Evolutionary conservation across 805 yeast species (phyloP).

Genomic region (Ogataea siamensis): DNA sequence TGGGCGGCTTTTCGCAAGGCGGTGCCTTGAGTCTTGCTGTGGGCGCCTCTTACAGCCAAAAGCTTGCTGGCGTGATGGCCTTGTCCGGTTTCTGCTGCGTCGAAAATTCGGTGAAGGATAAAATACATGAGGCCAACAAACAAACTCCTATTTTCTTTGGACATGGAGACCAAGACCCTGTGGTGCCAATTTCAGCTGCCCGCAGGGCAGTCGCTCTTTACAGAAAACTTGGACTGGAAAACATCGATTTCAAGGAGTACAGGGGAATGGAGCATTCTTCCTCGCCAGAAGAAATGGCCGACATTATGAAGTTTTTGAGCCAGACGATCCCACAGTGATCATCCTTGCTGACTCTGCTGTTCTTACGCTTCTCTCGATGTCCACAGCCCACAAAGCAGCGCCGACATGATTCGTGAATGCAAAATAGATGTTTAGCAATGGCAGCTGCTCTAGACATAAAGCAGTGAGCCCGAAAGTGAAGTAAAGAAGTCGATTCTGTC

Average conservation of each 20-base stretch:
- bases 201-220: conserved; percentile 43
- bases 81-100: conserved; percentile 73
- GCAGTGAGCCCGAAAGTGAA: conserved; percentile 53
- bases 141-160: conserved; percentile 82
- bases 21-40: conserved; percentile 74
- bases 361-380: conserved; percentile 29
- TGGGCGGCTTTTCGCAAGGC: conserved; percentile 97
- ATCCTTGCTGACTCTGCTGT: conserved; percentile 1
- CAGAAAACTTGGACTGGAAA: conserved; percentile 42
- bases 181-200: conserved; percentile 47
- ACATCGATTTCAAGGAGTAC: conserved; percentile 54
- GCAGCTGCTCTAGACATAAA: conserved; percentile 50
- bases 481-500: conserved; percentile 34
- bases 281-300: conserved; percentile 61
- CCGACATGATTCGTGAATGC: conserved; percentile 59
- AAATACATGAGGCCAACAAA: conserved; percentile 41
- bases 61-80: conserved; percentile 75
- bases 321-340: conserved; percentile 25
- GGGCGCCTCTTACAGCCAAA: conserved; percentile 49
- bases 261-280: conserved; percentile 67
- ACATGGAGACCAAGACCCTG: conserved; percentile 79
- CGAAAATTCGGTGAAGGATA: conserved; percentile 24
- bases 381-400: conserved; percentile 63
- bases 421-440: conserved; percentile 52
- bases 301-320: conserved; percentile 47